These are phyloP conservation scores for Uromyces viciae-fabae DNA, from an alignment of 1,284 basidiomycete species.

Conservation along the genomic window DNA sequence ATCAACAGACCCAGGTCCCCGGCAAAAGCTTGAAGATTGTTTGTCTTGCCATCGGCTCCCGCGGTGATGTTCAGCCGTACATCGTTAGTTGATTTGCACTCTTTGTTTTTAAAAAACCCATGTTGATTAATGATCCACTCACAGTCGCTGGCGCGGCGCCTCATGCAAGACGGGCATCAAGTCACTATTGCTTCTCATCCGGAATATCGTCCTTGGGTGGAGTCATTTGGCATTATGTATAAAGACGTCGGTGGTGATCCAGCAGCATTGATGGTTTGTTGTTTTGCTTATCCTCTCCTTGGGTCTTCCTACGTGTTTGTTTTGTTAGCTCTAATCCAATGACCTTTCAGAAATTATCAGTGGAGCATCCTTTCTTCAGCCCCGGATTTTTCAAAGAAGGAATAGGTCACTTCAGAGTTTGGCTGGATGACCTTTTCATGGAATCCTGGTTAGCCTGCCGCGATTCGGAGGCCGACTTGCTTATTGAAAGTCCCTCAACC, in stretches of 20 bases:
- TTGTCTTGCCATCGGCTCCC: conserved; percentile 88
- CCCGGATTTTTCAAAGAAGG: conserved; percentile 88
- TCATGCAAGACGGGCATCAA: conserved; percentile 81
- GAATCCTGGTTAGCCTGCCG: conserved; percentile 95
- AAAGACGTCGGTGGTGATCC: conserved; percentile 92
- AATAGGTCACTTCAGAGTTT: conserved; percentile 76
- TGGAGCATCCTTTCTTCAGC: conserved; percentile 94
- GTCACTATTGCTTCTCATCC: conserved; percentile 85
- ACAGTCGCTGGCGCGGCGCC: conserved; percentile 69
- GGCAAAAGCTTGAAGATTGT: conserved; percentile 62
- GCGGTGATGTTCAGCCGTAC: conserved; percentile 75
- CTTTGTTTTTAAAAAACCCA: not conserved
- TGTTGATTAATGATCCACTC: not conserved
- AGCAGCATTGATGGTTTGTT: conserved; percentile 67
- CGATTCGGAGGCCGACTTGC: conserved; percentile 70
- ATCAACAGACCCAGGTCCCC: not conserved
- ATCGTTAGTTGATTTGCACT: conserved; percentile 47
- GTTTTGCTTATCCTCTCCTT: conserved; percentile 39
- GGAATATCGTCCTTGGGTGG: conserved; percentile 92
- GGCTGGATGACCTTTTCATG: conserved; percentile 89
- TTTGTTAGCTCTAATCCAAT: not conserved
- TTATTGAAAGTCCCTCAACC: conserved; percentile 90
- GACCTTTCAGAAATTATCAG: conserved; percentile 62
- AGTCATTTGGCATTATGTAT: conserved; percentile 83
- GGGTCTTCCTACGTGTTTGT: conserved; percentile 60